Base-by-base conservation (phyloP, 768 basidiomycete genomes). In the Trametes meyenii region DNA sequence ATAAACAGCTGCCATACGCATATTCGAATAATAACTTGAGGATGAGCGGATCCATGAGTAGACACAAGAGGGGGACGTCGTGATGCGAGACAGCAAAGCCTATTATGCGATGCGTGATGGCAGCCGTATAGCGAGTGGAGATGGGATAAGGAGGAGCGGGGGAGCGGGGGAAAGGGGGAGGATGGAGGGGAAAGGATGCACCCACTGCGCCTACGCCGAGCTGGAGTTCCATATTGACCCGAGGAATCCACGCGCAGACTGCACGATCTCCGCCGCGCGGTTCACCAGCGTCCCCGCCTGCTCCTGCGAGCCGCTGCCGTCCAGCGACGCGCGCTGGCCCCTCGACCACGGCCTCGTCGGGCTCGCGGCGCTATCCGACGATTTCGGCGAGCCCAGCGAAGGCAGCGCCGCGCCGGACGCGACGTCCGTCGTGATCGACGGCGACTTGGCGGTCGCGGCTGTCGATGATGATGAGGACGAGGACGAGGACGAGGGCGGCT, bases 251-350 rank as follows among this genome's bases (percentile, higher is more conserved):
- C 90, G 87, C 2, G 93, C 93, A 53, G 82, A 86, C 45, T 84
- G 87, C 60, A 94, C 89, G 42, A 95, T 90, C 55, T 89, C 91
- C 19, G 87, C 90, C 23, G 92, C 86, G 50, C 84, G 78, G 16
- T 83, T 81, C 23, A 83, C 83, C 21, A 88, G 74, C 39, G 78
- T 81, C 5, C 77, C 80, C 26, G 63, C 64, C 55, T 70, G 72
- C 62, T 72, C 72, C 40, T 73, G 70, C 17, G 72, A 67, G 24
- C 61, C 60, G 26, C 60, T 63, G 24, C 61, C 60, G 26, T 62
- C 66, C 14, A 64, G 19, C 44, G 62, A 64, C 43, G 56, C 58
- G 53, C 39, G 69, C 71, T 45, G 60, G 66, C 38, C 58, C 45
- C 70, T 71, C 51, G 69, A 72, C 48, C 66, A 70, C 14, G 55